These are phyloP conservation scores for Suillus cothurnatus DNA, from an alignment of 768 basidiomycete species.

Conservation along the genomic window DNA sequence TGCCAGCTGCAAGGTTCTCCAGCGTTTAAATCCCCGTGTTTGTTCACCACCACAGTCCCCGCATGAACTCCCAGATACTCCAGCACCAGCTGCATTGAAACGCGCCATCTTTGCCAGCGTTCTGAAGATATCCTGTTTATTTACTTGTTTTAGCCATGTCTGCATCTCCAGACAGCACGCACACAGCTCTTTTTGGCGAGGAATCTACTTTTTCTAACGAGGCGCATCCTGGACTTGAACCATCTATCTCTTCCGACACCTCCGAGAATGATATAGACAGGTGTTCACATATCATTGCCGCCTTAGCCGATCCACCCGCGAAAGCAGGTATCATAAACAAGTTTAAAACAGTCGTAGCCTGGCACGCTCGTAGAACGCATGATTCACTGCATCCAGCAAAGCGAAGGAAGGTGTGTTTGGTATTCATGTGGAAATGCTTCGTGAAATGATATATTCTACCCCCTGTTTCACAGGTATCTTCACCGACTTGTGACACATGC, in stretches of 20 bases:
- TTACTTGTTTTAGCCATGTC: conserved; percentile 23
- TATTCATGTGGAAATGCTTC: background rate
- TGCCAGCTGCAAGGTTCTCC: conserved; percentile 3
- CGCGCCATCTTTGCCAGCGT: background rate
- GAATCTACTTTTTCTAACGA: conserved; percentile 19
- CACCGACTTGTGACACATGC: conserved; percentile 69
- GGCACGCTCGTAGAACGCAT: conserved; percentile 53
- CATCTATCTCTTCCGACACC: conserved; percentile 16
- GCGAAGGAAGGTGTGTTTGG: conserved; percentile 59
- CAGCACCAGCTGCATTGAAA: conserved; percentile 1
- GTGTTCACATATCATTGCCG: conserved; percentile 45
- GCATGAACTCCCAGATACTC: background rate
- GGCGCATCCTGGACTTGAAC: conserved; percentile 13
- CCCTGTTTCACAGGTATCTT: conserved; percentile 43
- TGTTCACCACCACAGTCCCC: background rate
- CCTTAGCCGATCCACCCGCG: conserved; percentile 37
- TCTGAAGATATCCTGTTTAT: background rate
- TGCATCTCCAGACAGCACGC: conserved; percentile 31
- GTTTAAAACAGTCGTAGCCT: conserved; percentile 56
- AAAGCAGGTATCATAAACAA: conserved; percentile 41
- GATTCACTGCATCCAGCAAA: conserved; percentile 52
- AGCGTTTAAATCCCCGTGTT: background rate
- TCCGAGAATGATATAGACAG: conserved; percentile 11
- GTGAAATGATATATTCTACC: background rate
- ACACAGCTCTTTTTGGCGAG: conserved; percentile 32